Evolutionary conservation across 768 basidiomycete species (phyloP), one percentile per base, ranked within the genome.

Genomic region (Kwoniella botswanensis): DNA sequence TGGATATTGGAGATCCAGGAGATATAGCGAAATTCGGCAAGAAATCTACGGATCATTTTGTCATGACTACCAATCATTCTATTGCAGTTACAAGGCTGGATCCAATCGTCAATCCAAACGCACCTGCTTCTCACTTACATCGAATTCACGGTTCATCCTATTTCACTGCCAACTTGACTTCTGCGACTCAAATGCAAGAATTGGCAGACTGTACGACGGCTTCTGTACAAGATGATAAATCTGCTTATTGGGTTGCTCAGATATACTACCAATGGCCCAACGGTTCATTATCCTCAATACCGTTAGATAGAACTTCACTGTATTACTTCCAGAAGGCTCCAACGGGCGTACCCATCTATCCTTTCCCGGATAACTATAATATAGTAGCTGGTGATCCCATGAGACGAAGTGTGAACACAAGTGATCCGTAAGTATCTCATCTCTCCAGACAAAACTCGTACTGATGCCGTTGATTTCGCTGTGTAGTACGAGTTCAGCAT

Each of bases 331-430:
- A 67, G 35, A 72, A 75, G 43, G 74, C 74, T 29, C 71, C 71
- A 1, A 70, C 68, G 9, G 74, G 74, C 24, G 64, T 63, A 17
- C 58, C 67, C 2, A 69, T 75, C 62, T 72, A 75, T 53, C 71
- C 74, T 11, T 75, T 72, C 55, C 74, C 74, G 1, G 74, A 75
- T 66, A 75, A 75, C 55, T 75, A 67, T 54, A 75, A 75, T 26
- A 52, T 75, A 43, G 71, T 75, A 7, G 74, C 65, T 13, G 74
- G 74, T 10, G 35, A 75, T 41, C 74, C 74, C 11, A 67, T 72
- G 61, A 55, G 74, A 12, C 35, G 74, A 35, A 46, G 56, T 15
- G 54, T 68, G 50, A 75, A 75, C 56, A 21, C 43, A 11, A 53
- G 64, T 21, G 68, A 72, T 57, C 55, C 63, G 71, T 72, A 50